Evolutionary conservation across 2,329 filamentous ascomycete species (phyloP), one percentile per base, ranked within the genome.

Genomic region (Fusarium vanettenii): DNA sequence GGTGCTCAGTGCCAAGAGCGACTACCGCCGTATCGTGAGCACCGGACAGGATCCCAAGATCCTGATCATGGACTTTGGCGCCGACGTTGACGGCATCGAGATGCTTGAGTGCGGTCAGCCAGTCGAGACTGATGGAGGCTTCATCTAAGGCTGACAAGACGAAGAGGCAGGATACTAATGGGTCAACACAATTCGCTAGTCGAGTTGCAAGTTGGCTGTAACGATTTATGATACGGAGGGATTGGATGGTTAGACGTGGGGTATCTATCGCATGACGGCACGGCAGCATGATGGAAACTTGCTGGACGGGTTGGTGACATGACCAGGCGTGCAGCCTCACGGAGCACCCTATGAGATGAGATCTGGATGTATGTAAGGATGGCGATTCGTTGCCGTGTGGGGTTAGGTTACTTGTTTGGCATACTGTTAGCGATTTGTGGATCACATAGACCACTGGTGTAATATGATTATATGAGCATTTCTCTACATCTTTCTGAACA

Each of bases 1-100:
- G 97, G 97, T 99, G 80, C 86, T 99, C 69, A 95, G 94, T 74
- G 97, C 97, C 61, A 98, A 98, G 88, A 95, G 94, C 73, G 96
- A 99, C 81, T 98, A 98, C 83, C 89, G 96, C 69, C 91, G 97
- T 71, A 97, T 99, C 73, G 94, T 99, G 72, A 97, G 95, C 78
- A 97, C 96, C 1, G 97, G 95, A 60, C 97, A 99, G 83, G 95
- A 98, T 79, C 94, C 95, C 37, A 93, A 97, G 81, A 95, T 97
- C 61, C 85, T 98, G 68, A 93, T 99, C 70, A 92, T 98, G 88
- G 97, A 99, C 85, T 99, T 98, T 85, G 97, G 91, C 33, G 87
- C 87, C 20, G 87, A 86, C 50, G 85, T 93, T 6, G 81, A 86
- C 31, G 88, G 90, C 31, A 89, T 93, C 48, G 87, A 90, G 70